Evolutionary conservation across 768 basidiomycete genomes (phyloP).

Genomic region (Suillus hirtellus): DNA sequence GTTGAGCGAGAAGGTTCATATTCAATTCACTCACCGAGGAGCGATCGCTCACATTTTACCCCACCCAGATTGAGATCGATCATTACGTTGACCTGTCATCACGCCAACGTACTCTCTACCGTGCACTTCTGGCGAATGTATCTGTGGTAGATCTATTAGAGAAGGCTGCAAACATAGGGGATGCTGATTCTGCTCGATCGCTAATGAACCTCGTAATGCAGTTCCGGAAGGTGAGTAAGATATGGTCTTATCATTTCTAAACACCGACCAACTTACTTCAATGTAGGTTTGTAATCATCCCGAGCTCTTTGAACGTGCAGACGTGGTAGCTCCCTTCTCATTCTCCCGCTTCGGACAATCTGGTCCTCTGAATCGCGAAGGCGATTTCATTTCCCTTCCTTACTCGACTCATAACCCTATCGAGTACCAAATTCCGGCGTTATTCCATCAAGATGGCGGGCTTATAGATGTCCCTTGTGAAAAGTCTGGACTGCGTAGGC

Average conservation of each 20-base stretch:
- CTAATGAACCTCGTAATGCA: slow-evolving; percentile 99
- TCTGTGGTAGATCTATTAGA: slow-evolving; percentile 92
- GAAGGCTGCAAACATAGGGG: slow-evolving; percentile 89
- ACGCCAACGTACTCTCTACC: slow-evolving; percentile 88
- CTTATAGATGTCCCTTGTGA: slow-evolving; percentile 65
- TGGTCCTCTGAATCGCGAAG: slow-evolving; percentile 81
- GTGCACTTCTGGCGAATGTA: slow-evolving; percentile 86
- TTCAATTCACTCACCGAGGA: slow-evolving; percentile 51
- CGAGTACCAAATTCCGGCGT: slow-evolving; percentile 68
- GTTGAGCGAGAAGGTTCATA: slow-evolving; percentile 89
- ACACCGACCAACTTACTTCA: neutral
- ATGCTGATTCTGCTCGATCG: slow-evolving; percentile 88
- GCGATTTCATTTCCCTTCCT: slow-evolving; percentile 77
- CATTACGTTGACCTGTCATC: slow-evolving; percentile 93
- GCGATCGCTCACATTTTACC: slow-evolving; percentile 82
- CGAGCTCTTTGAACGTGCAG: slow-evolving; percentile 95
- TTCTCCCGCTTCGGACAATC: slow-evolving; percentile 83
- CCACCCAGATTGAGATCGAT: slow-evolving; percentile 90
- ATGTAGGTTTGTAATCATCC: slow-evolving; percentile 94
- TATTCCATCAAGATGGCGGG: slow-evolving; percentile 80
- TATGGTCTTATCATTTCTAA: slow-evolving; percentile 7
- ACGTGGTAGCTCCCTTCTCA: slow-evolving; percentile 91
- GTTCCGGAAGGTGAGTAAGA: slow-evolving; percentile 80
- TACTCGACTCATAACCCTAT: slow-evolving; percentile 92
- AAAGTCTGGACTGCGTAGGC: slow-evolving; percentile 44